Evolutionary conservation across 768 basidiomycete genomes (phyloP).

Genomic region (Auricularia sp.): DNA sequence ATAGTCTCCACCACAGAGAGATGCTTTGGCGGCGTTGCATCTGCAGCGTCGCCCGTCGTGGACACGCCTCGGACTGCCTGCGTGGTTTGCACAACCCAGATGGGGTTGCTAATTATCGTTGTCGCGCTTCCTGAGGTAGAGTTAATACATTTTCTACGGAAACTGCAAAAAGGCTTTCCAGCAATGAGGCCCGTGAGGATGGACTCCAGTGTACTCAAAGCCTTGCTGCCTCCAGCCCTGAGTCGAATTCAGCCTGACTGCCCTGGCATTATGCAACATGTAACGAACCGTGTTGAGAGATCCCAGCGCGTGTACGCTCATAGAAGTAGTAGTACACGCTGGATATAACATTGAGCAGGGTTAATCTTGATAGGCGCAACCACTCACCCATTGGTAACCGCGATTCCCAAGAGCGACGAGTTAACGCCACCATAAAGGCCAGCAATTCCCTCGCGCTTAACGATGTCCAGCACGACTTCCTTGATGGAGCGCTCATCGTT

Average conservation of each 20-base stretch:
- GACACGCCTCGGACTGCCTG: conserved; percentile 27
- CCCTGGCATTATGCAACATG: neutral
- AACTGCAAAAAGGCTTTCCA: conserved; percentile 31
- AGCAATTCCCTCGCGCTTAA: conserved; percentile 73
- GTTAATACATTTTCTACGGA: neutral
- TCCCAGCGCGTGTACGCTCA: conserved; percentile 51
- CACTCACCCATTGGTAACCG: conserved; percentile 79
- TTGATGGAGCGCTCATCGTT: conserved; percentile 58
- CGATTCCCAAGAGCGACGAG: conserved; percentile 82
- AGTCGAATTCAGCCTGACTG: neutral
- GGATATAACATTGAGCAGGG: conserved; percentile 1
- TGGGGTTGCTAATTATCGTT: conserved; percentile 81
- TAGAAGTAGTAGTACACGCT: conserved; percentile 94
- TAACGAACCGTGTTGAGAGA: conserved; percentile 38
- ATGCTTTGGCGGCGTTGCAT: conserved; percentile 29
- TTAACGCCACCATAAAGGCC: conserved; percentile 83
- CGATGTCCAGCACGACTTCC: conserved; percentile 59
- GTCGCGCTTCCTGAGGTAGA: conserved; percentile 64
- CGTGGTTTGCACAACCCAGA: conserved; percentile 93
- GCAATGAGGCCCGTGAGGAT: conserved; percentile 83
- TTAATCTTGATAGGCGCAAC: neutral
- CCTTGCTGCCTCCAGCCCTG: conserved; percentile 40
- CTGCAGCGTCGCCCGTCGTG: conserved; percentile 20
- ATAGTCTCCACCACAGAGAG: conserved; percentile 59
- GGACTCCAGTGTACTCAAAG: conserved; percentile 75